These are phyloP conservation scores for Trichoderma asperellum DNA, from an alignment of 2,329 filamentous ascomycete genomes.

Conservation along the genomic window DNA sequence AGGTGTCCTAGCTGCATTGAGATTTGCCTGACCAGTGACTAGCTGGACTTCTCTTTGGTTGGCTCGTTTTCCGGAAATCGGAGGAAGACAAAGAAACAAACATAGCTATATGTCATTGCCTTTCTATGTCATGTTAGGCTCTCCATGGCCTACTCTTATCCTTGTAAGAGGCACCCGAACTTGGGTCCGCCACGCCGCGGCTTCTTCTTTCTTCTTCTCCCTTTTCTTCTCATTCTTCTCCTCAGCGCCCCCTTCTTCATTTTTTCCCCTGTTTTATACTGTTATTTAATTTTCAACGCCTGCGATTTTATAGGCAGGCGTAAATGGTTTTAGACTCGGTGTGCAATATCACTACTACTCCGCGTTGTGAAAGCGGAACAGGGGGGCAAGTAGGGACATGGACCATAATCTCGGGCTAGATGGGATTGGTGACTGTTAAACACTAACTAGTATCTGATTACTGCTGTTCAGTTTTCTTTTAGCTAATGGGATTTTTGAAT, in stretches of 20 bases:
- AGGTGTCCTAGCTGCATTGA: slow-evolving; percentile 30
- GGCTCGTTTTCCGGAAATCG: not conserved
- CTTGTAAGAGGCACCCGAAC: not conserved
- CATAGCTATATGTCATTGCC: not conserved
- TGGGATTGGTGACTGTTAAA: not conserved
- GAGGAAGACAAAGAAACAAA: not conserved
- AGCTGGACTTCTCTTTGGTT: not conserved
- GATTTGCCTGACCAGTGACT: not conserved
- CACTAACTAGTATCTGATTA: not conserved
- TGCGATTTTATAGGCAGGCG: slow-evolving; percentile 1
- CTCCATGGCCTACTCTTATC: not conserved
- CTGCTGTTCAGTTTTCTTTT: not conserved
- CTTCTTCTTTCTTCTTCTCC: not conserved
- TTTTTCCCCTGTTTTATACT: not conserved
- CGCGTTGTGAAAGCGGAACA: not conserved
- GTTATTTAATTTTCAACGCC: not conserved
- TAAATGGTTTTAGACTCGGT: slow-evolving; percentile 19
- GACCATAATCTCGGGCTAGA: not conserved
- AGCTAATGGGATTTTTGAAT: slow-evolving; percentile 6
- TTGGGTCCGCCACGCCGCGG: not conserved
- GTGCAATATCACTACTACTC: slow-evolving; percentile 5
- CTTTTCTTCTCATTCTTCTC: not conserved
- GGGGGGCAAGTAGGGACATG: not conserved
- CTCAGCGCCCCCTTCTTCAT: not conserved
- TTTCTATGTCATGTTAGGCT: not conserved